Evolutionary conservation across 441 rosid genomes (phyloP).

Genomic region (Populus tomentosa): DNA sequence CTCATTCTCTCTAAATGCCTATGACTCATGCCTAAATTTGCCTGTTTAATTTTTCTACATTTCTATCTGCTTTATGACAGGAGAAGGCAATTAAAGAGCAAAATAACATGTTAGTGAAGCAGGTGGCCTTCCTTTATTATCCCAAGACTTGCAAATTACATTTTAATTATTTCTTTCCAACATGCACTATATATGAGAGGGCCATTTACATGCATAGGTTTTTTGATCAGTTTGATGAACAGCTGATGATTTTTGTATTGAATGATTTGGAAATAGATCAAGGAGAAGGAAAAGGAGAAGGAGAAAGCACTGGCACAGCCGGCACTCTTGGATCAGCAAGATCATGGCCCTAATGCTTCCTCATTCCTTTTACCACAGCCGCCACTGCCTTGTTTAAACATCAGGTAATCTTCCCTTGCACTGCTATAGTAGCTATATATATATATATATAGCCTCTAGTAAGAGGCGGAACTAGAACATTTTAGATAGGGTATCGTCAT

Average conservation of each 20-base stretch:
- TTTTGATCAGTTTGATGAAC: neutral
- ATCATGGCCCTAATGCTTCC: constrained; percentile 37
- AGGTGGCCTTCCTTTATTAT: constrained; percentile 37
- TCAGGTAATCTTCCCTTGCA: constrained; percentile 38
- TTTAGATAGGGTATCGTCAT: neutral
- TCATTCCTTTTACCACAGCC: constrained; percentile 44
- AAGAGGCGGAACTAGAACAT: too few species aligned
- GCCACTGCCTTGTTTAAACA: constrained; percentile 52
- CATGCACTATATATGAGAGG: too few species aligned
- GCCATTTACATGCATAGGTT: neutral
- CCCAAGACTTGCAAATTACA: neutral
- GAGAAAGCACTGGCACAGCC: constrained; percentile 49
- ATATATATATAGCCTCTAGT: too few species aligned
- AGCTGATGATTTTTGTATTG: neutral
- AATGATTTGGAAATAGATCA: constrained; percentile 9
- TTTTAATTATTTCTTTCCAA: neutral
- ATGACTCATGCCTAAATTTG: neutral
- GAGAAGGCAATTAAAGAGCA: constrained; percentile 77
- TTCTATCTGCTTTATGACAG: constrained; percentile 30
- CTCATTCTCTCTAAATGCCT: neutral
- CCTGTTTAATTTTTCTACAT: neutral
- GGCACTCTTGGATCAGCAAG: constrained; percentile 61
- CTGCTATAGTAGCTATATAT: neutral
- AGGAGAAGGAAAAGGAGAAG: too few species aligned
- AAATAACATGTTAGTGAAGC: constrained; percentile 73